Percentiles rank a stretch among this genome's conserved stretches.
These are phyloP conservation scores for Dendrocalamus latiflorus DNA, from an alignment of 202 grass and related monocot genomes.

Conservation along the genomic window DNA sequence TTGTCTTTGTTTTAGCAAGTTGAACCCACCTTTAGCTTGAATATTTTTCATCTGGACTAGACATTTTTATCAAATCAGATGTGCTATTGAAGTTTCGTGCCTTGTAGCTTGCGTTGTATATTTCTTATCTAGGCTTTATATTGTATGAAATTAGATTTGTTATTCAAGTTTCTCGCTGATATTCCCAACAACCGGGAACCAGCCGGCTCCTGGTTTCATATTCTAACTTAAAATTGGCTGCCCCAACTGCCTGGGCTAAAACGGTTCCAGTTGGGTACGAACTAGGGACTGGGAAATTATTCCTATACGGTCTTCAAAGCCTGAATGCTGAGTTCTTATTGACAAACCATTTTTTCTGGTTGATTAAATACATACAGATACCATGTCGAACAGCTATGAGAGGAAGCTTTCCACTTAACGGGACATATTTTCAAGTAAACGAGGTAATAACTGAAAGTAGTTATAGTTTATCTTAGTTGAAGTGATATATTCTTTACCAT, in stretches of 20 bases:
- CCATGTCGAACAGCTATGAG: conserved; percentile 87
- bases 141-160: neutral
- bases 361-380: conserved; percentile 45
- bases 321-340: neutral
- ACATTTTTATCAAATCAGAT: neutral
- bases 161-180: neutral
- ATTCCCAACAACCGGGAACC: neutral
- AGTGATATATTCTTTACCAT: neutral
- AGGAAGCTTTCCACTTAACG: conserved; percentile 88
- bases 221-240: neutral
- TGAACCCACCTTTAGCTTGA: neutral
- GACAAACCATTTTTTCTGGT: conserved; percentile 5
- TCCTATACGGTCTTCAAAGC: neutral
- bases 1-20: neutral
- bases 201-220: neutral
- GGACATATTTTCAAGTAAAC: conserved; percentile 89
- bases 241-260: neutral
- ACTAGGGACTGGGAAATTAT: neutral
- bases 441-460: conserved; percentile 44
- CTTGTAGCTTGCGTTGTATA: neutral
- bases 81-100: neutral
- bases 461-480: neutral
- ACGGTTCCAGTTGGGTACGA: neutral
- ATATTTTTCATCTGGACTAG: neutral
- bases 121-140: neutral